Base-by-base conservation (phyloP, 2,329 filamentous ascomycete species). In the Penicillium brasilianum region DNA sequence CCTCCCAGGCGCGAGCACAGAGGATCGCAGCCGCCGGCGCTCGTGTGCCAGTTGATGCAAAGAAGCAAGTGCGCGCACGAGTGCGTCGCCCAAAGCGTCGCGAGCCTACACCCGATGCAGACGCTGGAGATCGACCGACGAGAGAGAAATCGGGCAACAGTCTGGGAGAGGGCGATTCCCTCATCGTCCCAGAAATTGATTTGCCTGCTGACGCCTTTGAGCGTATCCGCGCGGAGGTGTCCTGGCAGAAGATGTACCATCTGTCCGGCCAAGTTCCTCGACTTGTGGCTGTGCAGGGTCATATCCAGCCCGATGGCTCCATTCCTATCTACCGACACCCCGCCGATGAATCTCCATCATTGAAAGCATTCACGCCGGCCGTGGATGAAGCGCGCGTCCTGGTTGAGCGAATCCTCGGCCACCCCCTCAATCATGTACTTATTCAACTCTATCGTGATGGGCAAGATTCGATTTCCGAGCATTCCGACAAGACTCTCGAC, bases 271-370 rank as follows among this genome's bases (percentile, higher is more conserved):
- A 95, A 69, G 95, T 98, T 0, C 95, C 95, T 46, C 88, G 95
- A 39, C 85, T 97, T 2, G 92, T 98, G 7, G 93, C 92, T 52
- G 93, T 96, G 20, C 93, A 98, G 75, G 95, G 93, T 3, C 81
- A 85, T 16, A 81, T 93, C 32, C 83, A 82, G 41, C 73, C 81
- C 0, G 88, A 94, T 69, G 91, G 91, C 18, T 73, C 73, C 4
- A 88, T 91, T 74, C 95, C 95, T 22, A 84, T 98, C n/a, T 99
- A 99, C 76, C 90, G 95, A 14, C 95, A 98, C 76, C 95, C 95
- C 48, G 87, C 92, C 4, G 95, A 99, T 72, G 91, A 96, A 74
- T 91, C 91, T 0, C 90, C 93, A 0, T 88, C 91, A 0, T 77
- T 97, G 14, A 79, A 89, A 0, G 83, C 88, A 1, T 98, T 97